phyloP scores from a whole-genome alignment of 768 basidiomycete genomes.

The Xerocomellus intermedius region DNA sequence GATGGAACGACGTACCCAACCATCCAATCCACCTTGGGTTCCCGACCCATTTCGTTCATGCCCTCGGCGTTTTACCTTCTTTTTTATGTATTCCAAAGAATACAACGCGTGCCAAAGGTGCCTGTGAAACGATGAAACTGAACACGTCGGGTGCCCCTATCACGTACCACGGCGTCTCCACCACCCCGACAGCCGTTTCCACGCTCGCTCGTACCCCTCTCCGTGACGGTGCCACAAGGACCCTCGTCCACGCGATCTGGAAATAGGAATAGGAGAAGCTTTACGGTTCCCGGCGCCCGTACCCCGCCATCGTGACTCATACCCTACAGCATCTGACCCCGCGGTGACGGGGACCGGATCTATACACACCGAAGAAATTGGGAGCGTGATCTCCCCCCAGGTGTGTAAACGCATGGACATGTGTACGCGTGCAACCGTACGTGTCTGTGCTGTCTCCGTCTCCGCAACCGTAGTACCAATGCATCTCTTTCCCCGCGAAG shows the following conservation, averaged over 20 bases:
- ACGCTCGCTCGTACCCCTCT: too few species aligned
- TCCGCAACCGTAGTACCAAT: neutral
- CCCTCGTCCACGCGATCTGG: neutral
- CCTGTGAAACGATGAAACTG: neutral
- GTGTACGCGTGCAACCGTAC: neutral
- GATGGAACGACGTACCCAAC: neutral
- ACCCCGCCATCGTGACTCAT: neutral
- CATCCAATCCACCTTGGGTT: neutral
- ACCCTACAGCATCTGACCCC: neutral
- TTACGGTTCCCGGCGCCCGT: neutral
- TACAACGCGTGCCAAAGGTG: neutral
- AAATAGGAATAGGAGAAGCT: neutral
- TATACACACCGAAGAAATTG: neutral
- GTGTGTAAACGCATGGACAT: neutral
- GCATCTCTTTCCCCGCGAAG: too few species aligned
- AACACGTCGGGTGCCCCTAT: neutral
- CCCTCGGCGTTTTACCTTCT: too few species aligned
- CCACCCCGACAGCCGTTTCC: neutral
- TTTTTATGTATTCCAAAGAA: neutral
- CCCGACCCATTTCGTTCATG: neutral
- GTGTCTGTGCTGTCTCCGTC: neutral
- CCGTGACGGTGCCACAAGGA: too few species aligned
- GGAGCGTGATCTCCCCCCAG: too few species aligned
- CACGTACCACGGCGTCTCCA: neutral
- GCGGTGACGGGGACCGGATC: neutral